These are phyloP conservation scores for Neoascochyta sp. DNA, from an alignment of 2,329 filamentous ascomycete species.

Conservation along the genomic window DNA sequence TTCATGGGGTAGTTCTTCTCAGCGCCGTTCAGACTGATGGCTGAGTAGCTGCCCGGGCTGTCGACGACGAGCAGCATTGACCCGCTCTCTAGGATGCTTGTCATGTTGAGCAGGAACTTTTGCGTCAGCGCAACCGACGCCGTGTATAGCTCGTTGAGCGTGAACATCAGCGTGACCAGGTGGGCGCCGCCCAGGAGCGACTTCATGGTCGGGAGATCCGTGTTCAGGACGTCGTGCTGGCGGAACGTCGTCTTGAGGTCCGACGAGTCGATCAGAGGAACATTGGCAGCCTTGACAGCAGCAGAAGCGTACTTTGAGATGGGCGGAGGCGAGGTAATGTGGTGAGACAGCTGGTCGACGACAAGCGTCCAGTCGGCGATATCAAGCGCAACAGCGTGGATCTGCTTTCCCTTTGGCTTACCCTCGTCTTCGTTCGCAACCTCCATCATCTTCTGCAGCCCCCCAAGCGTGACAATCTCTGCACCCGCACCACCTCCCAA, in stretches of 20 bases:
- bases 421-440: slow-evolving; percentile 2
- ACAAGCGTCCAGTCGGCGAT: slow-evolving; percentile 73
- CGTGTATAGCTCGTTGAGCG: slow-evolving; percentile 90
- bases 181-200: slow-evolving; percentile 27
- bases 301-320: slow-evolving; percentile 49
- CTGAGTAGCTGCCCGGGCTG: slow-evolving; percentile 89
- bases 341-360: slow-evolving; percentile 54
- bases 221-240: slow-evolving; percentile 51
- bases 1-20: slow-evolving; percentile 83
- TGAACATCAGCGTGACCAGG: slow-evolving; percentile 84
- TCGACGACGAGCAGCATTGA: slow-evolving; percentile 81
- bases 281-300: slow-evolving; percentile 42
- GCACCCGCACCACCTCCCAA: slow-evolving; percentile 64
- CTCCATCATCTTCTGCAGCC: slow-evolving; percentile 44
- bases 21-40: slow-evolving; percentile 59
- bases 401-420: slow-evolving; percentile 1
- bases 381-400: slow-evolving; percentile 66
- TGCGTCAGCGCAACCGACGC: slow-evolving; percentile 72
- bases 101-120: slow-evolving; percentile 67
- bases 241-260: slow-evolving; percentile 43
- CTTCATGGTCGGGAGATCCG: slow-evolving; percentile 37
- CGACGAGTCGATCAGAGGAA: slow-evolving; percentile 31
- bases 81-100: slow-evolving; percentile 53
- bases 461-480: slow-evolving; percentile 63
- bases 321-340: slow-evolving; percentile 51